Evolutionary conservation across 345 rosid genomes (phyloP).

Genomic region (Moricandia moricandioides): DNA sequence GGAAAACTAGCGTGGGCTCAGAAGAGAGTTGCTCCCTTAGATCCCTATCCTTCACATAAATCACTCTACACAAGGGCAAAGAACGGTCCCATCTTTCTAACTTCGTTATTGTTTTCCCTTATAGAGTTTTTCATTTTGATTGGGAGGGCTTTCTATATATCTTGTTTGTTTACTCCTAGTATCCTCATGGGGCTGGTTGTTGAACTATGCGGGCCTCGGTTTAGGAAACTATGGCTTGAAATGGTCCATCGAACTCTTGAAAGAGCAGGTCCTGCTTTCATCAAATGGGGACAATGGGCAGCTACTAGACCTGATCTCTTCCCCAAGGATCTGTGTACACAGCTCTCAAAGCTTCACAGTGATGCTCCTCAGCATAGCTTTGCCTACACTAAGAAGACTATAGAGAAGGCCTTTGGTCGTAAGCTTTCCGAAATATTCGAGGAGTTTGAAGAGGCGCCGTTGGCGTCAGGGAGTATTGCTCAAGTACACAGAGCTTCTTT

Average conservation of each 20-base stretch:
- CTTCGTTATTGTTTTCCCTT: constrained; percentile 47
- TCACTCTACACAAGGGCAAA: constrained; percentile 71
- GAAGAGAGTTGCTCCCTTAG: constrained; percentile 30
- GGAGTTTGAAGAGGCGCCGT: constrained; percentile 81
- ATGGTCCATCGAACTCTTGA: constrained; percentile 72
- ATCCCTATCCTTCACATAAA: constrained; percentile 47
- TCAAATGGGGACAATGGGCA: constrained; percentile 99
- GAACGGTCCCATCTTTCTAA: constrained; percentile 65
- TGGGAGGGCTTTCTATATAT: constrained; percentile 67
- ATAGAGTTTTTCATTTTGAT: constrained; percentile 66
- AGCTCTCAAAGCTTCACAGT: constrained; percentile 90
- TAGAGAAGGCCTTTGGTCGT: constrained; percentile 93
- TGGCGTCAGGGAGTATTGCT: constrained; percentile 98
- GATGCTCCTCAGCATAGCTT: constrained; percentile 93
- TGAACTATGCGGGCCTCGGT: constrained; percentile 59
- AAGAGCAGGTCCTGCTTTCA: constrained; percentile 94
- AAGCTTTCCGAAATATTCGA: constrained; percentile 80
- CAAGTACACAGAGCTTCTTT: constrained; percentile 95
- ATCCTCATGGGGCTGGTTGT: constrained; percentile 75
- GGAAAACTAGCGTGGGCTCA: constrained; percentile 57
- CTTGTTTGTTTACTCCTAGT: constrained; percentile 69
- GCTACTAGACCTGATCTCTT: constrained; percentile 98
- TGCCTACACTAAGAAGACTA: constrained; percentile 70
- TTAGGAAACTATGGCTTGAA: constrained; percentile 72
- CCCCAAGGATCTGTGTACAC: constrained; percentile 77